Evolutionary conservation across 2,329 filamentous ascomycete species (phyloP).

Genomic region (Sphaerulina vaccinii): DNA sequence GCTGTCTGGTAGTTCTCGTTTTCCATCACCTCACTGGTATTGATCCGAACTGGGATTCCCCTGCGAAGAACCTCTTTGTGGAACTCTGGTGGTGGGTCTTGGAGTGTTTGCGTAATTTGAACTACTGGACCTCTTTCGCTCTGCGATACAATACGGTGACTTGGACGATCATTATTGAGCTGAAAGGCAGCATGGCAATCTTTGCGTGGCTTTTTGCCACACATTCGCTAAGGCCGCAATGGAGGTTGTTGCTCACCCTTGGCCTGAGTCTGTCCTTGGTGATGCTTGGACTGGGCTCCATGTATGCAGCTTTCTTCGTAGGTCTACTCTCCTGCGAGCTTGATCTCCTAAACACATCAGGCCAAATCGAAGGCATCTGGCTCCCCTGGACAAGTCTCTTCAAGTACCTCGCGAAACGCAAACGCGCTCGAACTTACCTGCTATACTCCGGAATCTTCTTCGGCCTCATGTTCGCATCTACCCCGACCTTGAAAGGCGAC

Average conservation of each 20-base stretch:
- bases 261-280: constrained; percentile 20
- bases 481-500: background rate
- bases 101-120: constrained; percentile 55
- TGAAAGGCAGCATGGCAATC: constrained; percentile 61
- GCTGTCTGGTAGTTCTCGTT: constrained; percentile 54
- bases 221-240: constrained; percentile 13
- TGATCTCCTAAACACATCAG: constrained; percentile 53
- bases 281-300: constrained; percentile 43
- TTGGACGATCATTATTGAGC: constrained; percentile 65
- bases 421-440: constrained; percentile 8
- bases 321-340: constrained; percentile 63
- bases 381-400: constrained; percentile 17
- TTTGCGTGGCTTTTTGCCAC: constrained; percentile 59
- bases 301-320: constrained; percentile 58
- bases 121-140: constrained; percentile 18
- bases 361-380: constrained; percentile 6
- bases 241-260: constrained; percentile 16
- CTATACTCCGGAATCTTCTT: constrained; percentile 18
- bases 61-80: constrained; percentile 43
- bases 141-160: constrained; percentile 25
- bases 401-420: constrained; percentile 4
- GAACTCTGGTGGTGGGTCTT: constrained; percentile 51
- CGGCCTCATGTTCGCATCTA: constrained; percentile 19
- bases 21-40: constrained; percentile 51
- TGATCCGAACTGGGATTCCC: constrained; percentile 21